phyloP scores from a whole-genome alignment of 2,329 filamentous ascomycete species.

The Epichloe gansuensis region DNA sequence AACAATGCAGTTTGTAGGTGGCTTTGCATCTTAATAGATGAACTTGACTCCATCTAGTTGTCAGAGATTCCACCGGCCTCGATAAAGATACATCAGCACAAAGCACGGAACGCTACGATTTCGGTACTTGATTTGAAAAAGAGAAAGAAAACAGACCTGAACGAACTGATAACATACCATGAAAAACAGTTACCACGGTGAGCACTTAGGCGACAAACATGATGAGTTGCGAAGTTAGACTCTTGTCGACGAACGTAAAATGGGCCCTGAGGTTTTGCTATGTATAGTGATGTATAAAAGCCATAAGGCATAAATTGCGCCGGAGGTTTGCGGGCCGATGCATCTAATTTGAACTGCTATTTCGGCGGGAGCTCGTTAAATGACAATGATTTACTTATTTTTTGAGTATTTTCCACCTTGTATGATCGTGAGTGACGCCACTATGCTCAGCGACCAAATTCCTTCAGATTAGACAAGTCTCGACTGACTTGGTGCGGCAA shows the following conservation, averaged over 20 bases:
- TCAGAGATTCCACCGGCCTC: not conserved
- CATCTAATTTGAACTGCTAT: not conserved
- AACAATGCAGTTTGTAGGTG: conserved; percentile 2
- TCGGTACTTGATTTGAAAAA: not conserved
- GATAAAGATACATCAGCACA: not conserved
- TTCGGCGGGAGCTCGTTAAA: not conserved
- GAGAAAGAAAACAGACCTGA: not conserved
- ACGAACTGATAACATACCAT: not conserved
- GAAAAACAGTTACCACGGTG: not conserved
- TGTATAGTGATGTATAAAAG: not conserved
- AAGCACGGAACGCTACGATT: not conserved
- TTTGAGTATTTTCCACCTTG: not conserved
- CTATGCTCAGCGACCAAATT: not conserved
- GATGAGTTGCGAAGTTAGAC: not conserved
- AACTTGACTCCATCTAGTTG: not conserved
- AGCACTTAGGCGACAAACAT: conserved; percentile 1
- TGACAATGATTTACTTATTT: not conserved
- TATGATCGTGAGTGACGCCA: not conserved
- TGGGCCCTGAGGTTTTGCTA: not conserved
- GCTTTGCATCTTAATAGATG: conserved; percentile 1
- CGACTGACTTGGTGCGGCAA: not conserved
- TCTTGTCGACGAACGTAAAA: not conserved
- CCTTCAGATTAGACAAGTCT: not conserved
- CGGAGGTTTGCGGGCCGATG: not conserved
- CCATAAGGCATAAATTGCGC: not conserved